Evolutionary conservation across 495 filamentous ascomycete genomes (phyloP).

Genomic region (Penicillium pancosmium): DNA sequence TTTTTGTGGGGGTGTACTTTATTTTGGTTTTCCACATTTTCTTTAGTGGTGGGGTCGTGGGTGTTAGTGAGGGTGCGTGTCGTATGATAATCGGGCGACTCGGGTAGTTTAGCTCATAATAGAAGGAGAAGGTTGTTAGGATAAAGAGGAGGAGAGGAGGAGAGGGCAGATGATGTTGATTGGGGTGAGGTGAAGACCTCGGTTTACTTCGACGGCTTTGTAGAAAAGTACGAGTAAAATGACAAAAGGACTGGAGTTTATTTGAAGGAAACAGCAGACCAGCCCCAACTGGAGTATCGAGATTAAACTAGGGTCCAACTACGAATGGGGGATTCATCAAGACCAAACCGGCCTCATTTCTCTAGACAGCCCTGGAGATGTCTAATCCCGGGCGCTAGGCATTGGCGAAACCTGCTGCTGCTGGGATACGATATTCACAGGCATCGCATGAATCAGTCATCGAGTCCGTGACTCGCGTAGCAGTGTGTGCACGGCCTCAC

Average conservation of each 20-base stretch:
- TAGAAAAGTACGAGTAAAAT: no score
- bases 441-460: no score
- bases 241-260: no score
- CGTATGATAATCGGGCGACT: constrained; percentile 14
- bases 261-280: background rate
- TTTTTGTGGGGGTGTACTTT: background rate
- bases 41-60: no score
- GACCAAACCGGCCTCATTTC: background rate
- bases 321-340: background rate
- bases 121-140: background rate
- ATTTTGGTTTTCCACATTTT: background rate
- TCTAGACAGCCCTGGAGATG: no score
- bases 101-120: background rate
- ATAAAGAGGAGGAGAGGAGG: background rate
- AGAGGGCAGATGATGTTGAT: background rate
- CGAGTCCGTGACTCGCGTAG: no score
- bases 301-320: background rate
- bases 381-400: no score
- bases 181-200: no score
- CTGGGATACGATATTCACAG: no score
- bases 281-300: background rate
- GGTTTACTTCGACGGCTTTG: no score
- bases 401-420: no score
- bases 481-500: background rate
- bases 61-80: constrained; percentile 2